Conservation (phyloP, 1,284 basidiomycete species). For the Malassezia dermatis region DNA sequence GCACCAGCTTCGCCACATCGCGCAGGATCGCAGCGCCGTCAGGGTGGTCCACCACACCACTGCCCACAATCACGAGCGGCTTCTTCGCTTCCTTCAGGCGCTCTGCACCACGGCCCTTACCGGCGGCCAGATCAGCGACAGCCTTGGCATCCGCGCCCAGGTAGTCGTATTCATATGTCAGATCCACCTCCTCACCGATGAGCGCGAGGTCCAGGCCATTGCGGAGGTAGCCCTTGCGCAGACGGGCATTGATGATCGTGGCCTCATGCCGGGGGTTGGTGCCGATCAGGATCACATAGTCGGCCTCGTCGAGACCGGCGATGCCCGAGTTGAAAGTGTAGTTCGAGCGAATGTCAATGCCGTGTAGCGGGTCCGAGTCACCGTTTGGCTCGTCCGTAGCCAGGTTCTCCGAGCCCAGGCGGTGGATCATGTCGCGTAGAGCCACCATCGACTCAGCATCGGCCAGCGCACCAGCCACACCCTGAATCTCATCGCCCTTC, state of each 20-base stretch:
- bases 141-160: constrained; percentile 71
- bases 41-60: constrained; percentile 71
- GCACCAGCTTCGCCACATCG: constrained; percentile 67
- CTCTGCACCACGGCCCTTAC: constrained; percentile 66
- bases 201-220: constrained; percentile 73
- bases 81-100: constrained; percentile 84
- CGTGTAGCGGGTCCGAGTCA: constrained; percentile 58
- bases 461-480: constrained; percentile 79
- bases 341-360: constrained; percentile 85
- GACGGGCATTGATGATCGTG: constrained; percentile 89
- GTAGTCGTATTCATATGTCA: constrained; percentile 85
- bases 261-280: constrained; percentile 97
- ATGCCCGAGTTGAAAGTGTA: constrained; percentile 97
- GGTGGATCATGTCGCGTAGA: constrained; percentile 86
- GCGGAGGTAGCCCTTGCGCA: constrained; percentile 86
- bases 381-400: constrained; percentile 67
- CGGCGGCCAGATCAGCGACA: constrained; percentile 64
- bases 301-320: constrained; percentile 78
- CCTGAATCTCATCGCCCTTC: constrained; percentile 88
- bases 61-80: constrained; percentile 87
- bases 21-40: constrained; percentile 74
- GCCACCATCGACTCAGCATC: constrained; percentile 89
- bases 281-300: constrained; percentile 84
- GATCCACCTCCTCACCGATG: constrained; percentile 82
- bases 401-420: constrained; percentile 89